Evolutionary conservation across 78 protist species (phyloP).

Genomic region (Isochrysis galbana): DNA sequence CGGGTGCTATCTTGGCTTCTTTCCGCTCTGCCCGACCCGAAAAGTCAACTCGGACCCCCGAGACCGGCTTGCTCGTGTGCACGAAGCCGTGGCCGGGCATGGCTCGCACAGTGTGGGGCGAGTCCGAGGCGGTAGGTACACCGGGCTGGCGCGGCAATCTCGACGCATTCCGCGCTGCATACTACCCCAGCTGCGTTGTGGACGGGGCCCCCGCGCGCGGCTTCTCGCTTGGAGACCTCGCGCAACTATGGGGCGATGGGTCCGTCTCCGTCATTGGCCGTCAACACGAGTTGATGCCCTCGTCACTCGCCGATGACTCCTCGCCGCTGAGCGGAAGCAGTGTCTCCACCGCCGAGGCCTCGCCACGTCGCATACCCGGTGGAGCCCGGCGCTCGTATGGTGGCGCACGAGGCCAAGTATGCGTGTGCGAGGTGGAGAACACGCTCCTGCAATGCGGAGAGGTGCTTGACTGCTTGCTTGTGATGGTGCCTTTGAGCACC

Average conservation of each 20-base stretch:
- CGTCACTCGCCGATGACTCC: not conserved
- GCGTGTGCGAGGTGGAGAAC: not conserved
- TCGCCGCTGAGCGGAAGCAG: too few relatives aligned
- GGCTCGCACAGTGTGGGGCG: slow-evolving; percentile 8
- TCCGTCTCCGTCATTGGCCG: not conserved
- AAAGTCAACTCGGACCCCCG: not conserved
- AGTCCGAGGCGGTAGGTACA: not conserved
- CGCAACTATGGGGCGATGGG: not conserved
- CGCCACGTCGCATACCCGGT: not conserved
- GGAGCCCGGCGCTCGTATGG: not conserved
- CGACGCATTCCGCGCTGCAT: not conserved
- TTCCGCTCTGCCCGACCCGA: not conserved
- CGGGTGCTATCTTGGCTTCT: not conserved
- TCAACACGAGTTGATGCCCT: not conserved
- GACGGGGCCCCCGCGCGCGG: not conserved
- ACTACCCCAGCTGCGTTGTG: not conserved
- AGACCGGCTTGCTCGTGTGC: not conserved
- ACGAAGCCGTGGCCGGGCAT: not conserved
- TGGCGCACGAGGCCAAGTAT: not conserved
- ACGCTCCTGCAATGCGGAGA: not conserved
- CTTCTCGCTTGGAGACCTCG: not conserved
- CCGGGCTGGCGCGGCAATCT: not conserved
- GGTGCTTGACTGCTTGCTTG: not conserved
- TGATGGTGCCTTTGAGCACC: not conserved
- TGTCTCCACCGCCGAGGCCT: too few relatives aligned